Evolutionary conservation across 139 green algal genomes (phyloP).

Genomic region (Tetratostichococcus sp.): DNA sequence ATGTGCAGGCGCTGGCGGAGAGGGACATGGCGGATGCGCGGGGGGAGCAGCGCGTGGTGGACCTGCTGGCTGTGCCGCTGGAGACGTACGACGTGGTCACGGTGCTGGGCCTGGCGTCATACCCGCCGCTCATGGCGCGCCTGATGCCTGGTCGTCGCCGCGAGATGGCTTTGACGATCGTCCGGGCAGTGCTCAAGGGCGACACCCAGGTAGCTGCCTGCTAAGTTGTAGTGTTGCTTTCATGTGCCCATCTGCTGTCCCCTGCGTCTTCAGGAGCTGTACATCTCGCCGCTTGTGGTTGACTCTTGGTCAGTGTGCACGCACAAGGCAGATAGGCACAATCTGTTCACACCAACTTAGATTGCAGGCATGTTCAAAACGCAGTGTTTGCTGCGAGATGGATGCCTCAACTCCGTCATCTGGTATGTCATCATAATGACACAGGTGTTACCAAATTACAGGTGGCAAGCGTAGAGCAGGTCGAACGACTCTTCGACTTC

Average conservation of each 20-base stretch:
- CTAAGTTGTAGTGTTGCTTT: no score
- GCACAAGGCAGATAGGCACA: no score
- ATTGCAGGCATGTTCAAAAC: no score
- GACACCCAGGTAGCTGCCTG: slow-evolving; percentile 29
- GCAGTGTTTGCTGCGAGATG: no score
- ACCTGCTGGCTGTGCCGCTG: slow-evolving; percentile 78
- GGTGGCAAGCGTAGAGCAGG: slow-evolving; percentile 32
- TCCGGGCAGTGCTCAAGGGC: slow-evolving; percentile 51
- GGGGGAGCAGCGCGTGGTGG: slow-evolving; percentile 74
- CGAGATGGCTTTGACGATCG: slow-evolving; percentile 75
- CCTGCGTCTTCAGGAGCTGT: no score
- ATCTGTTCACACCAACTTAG: no score
- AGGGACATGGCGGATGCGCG: slow-evolving; percentile 31
- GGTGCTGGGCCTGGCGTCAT: slow-evolving; percentile 74
- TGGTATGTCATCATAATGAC: no score
- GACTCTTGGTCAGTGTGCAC: no score
- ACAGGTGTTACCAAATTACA: background rate
- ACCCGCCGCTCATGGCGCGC: slow-evolving; percentile 75
- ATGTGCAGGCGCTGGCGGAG: slow-evolving; percentile 23
- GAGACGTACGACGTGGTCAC: slow-evolving; percentile 71
- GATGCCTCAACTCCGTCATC: no score
- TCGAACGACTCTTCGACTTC: slow-evolving; percentile 73
- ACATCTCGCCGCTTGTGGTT: no score
- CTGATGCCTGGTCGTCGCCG: slow-evolving; percentile 55
- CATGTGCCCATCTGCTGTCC: no score